A percentile compares a stretch with the other conserved stretches of the same genome.
These are phyloP conservation scores for Entomophthora muscae DNA, from an alignment of 371 early-diverging fungal genomes.

Conservation along the genomic window DNA sequence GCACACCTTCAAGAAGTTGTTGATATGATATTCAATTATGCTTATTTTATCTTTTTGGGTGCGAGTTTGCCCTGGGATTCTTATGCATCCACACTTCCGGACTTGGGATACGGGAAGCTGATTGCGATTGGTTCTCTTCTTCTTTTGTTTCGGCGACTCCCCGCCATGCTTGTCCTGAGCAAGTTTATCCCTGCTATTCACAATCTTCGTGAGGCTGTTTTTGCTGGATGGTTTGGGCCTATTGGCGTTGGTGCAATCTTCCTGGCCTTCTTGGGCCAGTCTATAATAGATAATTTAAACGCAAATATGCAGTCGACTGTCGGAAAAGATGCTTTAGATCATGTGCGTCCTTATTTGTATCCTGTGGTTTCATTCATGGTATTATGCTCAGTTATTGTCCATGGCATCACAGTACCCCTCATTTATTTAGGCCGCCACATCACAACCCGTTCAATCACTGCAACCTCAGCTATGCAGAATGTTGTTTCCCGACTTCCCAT, in stretches of 20 bases:
- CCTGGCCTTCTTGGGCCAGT: slow-evolving; percentile 36
- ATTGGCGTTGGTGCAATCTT: slow-evolving; percentile 84
- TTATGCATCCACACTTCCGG: slow-evolving; percentile 31
- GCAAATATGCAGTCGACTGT: slow-evolving; percentile 15
- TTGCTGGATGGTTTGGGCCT: slow-evolving; percentile 96
- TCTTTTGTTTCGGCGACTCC: slow-evolving; percentile 66
- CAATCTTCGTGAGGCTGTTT: slow-evolving; percentile 63
- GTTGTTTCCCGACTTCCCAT: slow-evolving; percentile 16
- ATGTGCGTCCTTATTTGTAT: slow-evolving; percentile 20
- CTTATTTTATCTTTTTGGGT: slow-evolving; percentile 88
- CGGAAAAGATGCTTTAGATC: slow-evolving; percentile 7
- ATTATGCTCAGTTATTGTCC: slow-evolving; percentile 52
- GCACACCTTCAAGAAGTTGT: slow-evolving; percentile 80
- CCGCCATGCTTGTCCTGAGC: slow-evolving; percentile 46
- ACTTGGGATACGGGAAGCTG: slow-evolving; percentile 44
- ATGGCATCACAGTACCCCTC: slow-evolving; percentile 64
- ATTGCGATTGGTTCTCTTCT: slow-evolving; percentile 46
- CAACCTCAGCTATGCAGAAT: slow-evolving; percentile 16
- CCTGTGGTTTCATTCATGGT: slow-evolving; percentile 58
- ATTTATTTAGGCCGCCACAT: slow-evolving; percentile 38
- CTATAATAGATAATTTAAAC: neutral
- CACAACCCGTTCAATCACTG: slow-evolving; percentile 20
- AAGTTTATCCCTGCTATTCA: slow-evolving; percentile 51
- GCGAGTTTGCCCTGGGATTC: slow-evolving; percentile 62
- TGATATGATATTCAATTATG: slow-evolving; percentile 72